Evolutionary conservation across 2,329 filamentous ascomycete genomes (phyloP).

Genomic region (Paecilomyces sp.): DNA sequence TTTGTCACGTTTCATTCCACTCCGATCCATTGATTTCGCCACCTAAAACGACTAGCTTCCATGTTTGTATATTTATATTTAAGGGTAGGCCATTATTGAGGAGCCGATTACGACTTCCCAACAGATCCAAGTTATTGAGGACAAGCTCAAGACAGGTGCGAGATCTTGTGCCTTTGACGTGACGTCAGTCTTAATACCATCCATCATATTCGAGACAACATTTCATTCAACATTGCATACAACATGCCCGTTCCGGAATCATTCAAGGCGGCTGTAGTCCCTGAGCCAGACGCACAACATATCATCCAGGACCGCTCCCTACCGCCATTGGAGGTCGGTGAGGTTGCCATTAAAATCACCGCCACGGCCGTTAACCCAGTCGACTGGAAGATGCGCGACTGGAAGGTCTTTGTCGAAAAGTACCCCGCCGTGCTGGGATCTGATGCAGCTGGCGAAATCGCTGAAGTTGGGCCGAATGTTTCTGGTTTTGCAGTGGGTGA

Average conservation of each 20-base stretch:
- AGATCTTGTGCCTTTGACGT: not conserved
- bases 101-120: no score
- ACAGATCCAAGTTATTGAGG: no score
- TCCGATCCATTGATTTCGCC: not conserved
- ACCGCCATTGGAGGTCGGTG: conserved; percentile 6
- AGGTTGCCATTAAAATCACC: conserved; percentile 8
- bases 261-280: not conserved
- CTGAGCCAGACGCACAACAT: conserved; percentile 3
- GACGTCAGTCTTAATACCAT: not conserved
- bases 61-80: no score
- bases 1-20: not conserved
- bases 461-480: conserved; percentile 12
- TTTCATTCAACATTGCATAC: not conserved
- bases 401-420: conserved; percentile 10
- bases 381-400: conserved; percentile 23
- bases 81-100: no score
- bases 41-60: no score
- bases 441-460: conserved; percentile 12
- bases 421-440: conserved; percentile 10
- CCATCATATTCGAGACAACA: not conserved
- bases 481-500: conserved; percentile 13
- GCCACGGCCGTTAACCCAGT: conserved; percentile 15
- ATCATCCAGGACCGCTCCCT: conserved; percentile 12
- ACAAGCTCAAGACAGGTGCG: not conserved
- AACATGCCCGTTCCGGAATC: not conserved